phyloP scores from a whole-genome alignment of 1,284 basidiomycete genomes.

The Ceratobasidium sp. region DNA sequence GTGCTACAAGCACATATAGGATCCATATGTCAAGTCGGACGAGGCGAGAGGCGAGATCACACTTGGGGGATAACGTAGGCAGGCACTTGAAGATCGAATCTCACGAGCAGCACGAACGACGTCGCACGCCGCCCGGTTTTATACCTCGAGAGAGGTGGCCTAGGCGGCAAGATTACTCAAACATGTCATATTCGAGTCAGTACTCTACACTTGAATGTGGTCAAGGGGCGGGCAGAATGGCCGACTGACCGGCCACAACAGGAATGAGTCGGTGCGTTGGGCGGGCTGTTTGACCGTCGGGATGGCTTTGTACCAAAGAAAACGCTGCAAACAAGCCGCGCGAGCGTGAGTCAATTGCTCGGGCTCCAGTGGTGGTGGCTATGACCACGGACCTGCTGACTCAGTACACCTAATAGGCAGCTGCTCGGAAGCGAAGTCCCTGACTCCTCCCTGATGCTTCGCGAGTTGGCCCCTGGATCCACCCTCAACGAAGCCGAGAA shows the following conservation, averaged over 20 bases:
- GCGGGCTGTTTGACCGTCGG: not conserved
- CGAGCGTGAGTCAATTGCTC: not conserved
- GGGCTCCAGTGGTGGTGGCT: not conserved
- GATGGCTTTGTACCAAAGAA: not conserved
- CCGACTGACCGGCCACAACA: not conserved
- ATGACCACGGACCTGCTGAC: not conserved
- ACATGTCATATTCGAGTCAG: not conserved
- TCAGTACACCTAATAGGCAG: conserved; percentile 5
- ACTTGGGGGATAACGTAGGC: not conserved
- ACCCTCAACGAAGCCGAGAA: conserved; percentile 1
- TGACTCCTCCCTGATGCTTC: not conserved
- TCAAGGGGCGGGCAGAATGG: not conserved
- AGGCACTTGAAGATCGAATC: no score
- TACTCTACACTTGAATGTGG: not conserved
- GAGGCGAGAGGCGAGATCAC: not conserved
- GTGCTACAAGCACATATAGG: not conserved
- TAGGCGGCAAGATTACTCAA: no score
- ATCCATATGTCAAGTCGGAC: not conserved
- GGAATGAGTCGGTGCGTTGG: not conserved
- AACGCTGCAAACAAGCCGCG: not conserved
- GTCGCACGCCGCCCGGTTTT: not conserved
- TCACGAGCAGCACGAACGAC: no score
- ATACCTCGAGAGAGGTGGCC: not conserved
- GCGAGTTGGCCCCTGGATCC: not conserved
- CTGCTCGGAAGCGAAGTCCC: not conserved